A percentile compares a stretch with the other conserved stretches of the same genome.
Conservation (phyloP, 805 yeast species). For the Saccharomycopsis sp. region DNA sequence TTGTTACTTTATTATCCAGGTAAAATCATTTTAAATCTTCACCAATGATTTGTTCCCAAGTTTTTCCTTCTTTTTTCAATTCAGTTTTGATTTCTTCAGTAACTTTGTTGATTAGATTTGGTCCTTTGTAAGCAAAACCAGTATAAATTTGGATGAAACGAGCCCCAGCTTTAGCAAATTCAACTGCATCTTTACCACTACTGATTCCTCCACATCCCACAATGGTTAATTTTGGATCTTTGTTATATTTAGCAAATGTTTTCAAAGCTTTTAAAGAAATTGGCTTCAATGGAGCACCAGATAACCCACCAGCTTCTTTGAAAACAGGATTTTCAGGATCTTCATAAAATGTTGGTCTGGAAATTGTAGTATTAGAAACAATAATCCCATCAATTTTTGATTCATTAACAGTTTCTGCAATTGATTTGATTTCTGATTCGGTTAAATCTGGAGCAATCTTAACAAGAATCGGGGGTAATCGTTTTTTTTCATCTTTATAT, state of each 20-base stretch:
- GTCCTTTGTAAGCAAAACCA: slow-evolving; percentile 86
- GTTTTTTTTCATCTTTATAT: slow-evolving; percentile 22
- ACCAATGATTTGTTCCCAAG: slow-evolving; percentile 78
- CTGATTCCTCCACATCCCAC: slow-evolving; percentile 94
- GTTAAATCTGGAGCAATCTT: slow-evolving; percentile 91
- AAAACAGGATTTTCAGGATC: slow-evolving; percentile 36
- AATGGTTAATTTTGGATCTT: slow-evolving; percentile 53
- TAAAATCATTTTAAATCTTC: slow-evolving; percentile 32
- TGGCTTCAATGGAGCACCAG: slow-evolving; percentile 88
- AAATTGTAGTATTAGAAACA: slow-evolving; percentile 84
- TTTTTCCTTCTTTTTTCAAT: slow-evolving; percentile 61
- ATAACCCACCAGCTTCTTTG: slow-evolving; percentile 72
- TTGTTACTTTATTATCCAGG: too few species aligned
- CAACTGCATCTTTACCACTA: slow-evolving; percentile 80
- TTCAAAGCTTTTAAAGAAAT: slow-evolving; percentile 61
- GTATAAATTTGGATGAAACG: slow-evolving; percentile 82
- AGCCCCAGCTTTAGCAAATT: slow-evolving; percentile 91
- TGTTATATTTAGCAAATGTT: slow-evolving; percentile 63
- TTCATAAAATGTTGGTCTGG: slow-evolving; percentile 57
- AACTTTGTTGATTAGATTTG: slow-evolving; percentile 61
- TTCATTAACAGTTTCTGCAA: slow-evolving; percentile 67
- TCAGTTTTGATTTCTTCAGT: slow-evolving; percentile 49
- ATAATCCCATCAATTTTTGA: slow-evolving; percentile 86
- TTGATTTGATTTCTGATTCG: slow-evolving; percentile 69
- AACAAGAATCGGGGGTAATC: slow-evolving; percentile 68